These are phyloP conservation scores for Austropuccinia psidii DNA, from an alignment of 1,284 basidiomycete genomes.

Conservation along the genomic window DNA sequence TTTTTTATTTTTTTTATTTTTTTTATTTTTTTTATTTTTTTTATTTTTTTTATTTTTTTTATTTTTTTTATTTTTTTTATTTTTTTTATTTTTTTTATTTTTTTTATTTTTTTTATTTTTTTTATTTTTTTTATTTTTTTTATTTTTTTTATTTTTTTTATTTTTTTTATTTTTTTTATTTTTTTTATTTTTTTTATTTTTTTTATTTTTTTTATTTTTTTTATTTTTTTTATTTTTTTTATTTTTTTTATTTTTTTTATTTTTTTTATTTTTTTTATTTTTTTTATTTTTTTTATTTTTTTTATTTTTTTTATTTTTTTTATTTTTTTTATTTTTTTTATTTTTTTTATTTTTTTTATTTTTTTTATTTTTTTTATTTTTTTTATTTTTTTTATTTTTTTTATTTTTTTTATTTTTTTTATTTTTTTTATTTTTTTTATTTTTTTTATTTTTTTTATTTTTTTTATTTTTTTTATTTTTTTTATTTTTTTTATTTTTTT, in stretches of 20 bases:
- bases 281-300: neutral
- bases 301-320: neutral
- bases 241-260: neutral
- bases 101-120: neutral
- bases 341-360: neutral
- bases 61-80: neutral
- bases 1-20: neutral
- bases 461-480: neutral
- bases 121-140: neutral
- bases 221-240: neutral
- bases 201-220: neutral
- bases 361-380: neutral
- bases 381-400: neutral
- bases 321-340: neutral
- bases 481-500: neutral
- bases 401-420: neutral
- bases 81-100: neutral
- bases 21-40: neutral
- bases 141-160: neutral
- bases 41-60: neutral
- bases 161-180: neutral
- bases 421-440: neutral
- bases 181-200: neutral
- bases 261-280: neutral
- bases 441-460: neutral